Evolutionary conservation across 164 flowering plant species (phyloP).

Genomic region (Houttuynia cordata): DNA sequence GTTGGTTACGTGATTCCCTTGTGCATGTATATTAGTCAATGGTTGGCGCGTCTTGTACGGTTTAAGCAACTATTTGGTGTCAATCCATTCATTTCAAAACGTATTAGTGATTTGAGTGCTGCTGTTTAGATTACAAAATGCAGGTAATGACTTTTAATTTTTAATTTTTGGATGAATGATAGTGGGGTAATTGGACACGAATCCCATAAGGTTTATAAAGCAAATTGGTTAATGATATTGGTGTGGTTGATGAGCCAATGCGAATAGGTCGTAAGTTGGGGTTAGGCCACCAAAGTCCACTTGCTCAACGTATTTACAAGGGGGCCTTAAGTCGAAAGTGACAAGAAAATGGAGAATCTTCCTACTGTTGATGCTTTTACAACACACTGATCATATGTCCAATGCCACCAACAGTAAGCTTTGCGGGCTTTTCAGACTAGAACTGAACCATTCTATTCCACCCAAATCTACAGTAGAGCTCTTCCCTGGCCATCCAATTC

Average conservation of each 20-base stretch:
- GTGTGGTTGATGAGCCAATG: background rate
- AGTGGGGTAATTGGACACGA: background rate
- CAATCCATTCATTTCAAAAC: too few relatives aligned
- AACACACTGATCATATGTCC: background rate
- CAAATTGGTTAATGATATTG: background rate
- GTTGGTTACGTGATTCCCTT: background rate
- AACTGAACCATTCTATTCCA: background rate
- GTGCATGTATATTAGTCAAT: too few relatives aligned
- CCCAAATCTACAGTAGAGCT: background rate
- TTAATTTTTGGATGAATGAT: conserved; percentile 1
- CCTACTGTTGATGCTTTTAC: background rate
- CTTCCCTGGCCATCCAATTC: too few relatives aligned
- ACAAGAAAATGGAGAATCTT: background rate
- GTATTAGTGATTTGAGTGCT: too few relatives aligned
- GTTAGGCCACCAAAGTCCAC: conserved; percentile 3
- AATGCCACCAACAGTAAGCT: background rate
- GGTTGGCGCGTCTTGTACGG: too few relatives aligned
- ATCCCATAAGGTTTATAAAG: background rate
- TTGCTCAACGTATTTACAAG: background rate
- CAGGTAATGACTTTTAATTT: conserved; percentile 1
- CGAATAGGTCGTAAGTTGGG: conserved; percentile 3
- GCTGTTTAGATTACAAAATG: too few relatives aligned
- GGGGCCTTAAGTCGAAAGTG: background rate
- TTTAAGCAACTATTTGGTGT: too few relatives aligned
- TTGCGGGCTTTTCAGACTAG: background rate